A percentile compares a stretch with the other conserved stretches of the same genome.
Conservation (phyloP, 2,329 filamentous ascomycete genomes). For the Geosmithia flava region DNA sequence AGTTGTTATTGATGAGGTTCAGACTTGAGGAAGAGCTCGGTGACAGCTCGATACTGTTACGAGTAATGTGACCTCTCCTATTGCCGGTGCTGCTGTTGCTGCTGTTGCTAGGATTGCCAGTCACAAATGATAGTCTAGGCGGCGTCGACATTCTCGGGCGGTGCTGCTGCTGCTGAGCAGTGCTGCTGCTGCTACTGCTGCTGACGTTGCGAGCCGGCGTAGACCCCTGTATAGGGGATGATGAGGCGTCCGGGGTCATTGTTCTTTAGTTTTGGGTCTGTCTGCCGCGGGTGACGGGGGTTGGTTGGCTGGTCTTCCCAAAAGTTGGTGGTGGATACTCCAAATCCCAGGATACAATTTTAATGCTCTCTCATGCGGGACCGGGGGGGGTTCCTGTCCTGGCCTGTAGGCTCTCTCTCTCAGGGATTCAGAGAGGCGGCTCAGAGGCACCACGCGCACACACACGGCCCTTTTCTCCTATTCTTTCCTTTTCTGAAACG, state of each 20-base stretch:
- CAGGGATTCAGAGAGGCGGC: too few relatives aligned
- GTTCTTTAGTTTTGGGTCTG: not conserved
- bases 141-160: not conserved
- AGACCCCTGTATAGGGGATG: slow-evolving; percentile 1
- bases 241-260: not conserved
- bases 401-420: too few relatives aligned
- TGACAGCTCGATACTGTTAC: too few relatives aligned
- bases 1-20: slow-evolving; percentile 7
- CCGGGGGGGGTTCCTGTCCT: too few relatives aligned
- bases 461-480: too few relatives aligned
- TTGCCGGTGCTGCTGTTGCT: not conserved
- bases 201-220: not conserved
- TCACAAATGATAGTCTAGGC: not conserved
- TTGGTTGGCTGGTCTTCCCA: too few relatives aligned
- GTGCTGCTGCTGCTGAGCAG: not conserved
- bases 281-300: too few relatives aligned
- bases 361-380: too few relatives aligned
- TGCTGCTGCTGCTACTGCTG: not conserved
- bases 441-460: too few relatives aligned
- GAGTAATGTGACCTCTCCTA: not conserved
- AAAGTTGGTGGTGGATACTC: not conserved
- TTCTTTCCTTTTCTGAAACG: too few relatives aligned
- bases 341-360: too few relatives aligned
- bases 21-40: too few relatives aligned
- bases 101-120: not conserved